phyloP scores from a whole-genome alignment of 1,284 basidiomycete species.

The Leccinum solheimii region DNA sequence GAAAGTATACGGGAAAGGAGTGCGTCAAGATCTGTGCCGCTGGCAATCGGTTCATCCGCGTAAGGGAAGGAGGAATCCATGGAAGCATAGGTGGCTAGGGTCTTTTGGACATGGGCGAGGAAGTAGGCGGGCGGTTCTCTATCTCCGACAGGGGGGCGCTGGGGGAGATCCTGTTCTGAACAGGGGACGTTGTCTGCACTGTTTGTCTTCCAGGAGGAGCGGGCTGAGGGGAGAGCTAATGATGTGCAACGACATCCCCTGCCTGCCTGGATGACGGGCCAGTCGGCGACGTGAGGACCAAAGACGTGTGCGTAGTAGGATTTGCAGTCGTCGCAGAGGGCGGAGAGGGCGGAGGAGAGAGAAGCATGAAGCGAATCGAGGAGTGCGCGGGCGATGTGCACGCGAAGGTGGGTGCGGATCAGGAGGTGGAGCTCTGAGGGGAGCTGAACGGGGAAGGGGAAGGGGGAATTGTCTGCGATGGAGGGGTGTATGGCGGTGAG shows the following conservation, averaged over 20 bases:
- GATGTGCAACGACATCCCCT: slow-evolving; percentile 30
- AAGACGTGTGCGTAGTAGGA: slow-evolving; percentile 35
- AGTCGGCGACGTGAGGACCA: slow-evolving; percentile 33
- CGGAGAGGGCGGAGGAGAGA: slow-evolving; percentile 21
- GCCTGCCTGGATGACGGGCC: slow-evolving; percentile 33
- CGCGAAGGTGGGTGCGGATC: slow-evolving; percentile 34
- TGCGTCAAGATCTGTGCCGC: slow-evolving; percentile 27
- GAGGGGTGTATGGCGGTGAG: slow-evolving; percentile 47
- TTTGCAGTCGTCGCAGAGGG: slow-evolving; percentile 35
- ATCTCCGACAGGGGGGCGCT: slow-evolving; percentile 29
- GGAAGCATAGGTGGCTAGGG: slow-evolving; percentile 28
- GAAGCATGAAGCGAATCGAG: slow-evolving; percentile 30
- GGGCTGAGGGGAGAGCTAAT: slow-evolving; percentile 18
- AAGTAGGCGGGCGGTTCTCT: slow-evolving; percentile 36
- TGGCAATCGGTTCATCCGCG: slow-evolving; percentile 17
- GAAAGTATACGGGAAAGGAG: slow-evolving; percentile 29
- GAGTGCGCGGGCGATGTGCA: slow-evolving; percentile 26
- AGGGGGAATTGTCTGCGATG: slow-evolving; percentile 26
- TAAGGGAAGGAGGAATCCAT: slow-evolving; percentile 31
- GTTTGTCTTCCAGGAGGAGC: slow-evolving; percentile 10
- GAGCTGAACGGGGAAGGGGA: slow-evolving; percentile 34
- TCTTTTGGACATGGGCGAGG: slow-evolving; percentile 27
- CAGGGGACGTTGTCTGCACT: slow-evolving; percentile 8
- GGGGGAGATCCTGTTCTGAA: slow-evolving; percentile 17
- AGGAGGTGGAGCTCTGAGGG: slow-evolving; percentile 51